A percentile compares a stretch with the other conserved stretches of the same genome.
Evolutionary conservation across 1,284 basidiomycete genomes (phyloP).

Genomic region (Cryptococcus sp.): DNA sequence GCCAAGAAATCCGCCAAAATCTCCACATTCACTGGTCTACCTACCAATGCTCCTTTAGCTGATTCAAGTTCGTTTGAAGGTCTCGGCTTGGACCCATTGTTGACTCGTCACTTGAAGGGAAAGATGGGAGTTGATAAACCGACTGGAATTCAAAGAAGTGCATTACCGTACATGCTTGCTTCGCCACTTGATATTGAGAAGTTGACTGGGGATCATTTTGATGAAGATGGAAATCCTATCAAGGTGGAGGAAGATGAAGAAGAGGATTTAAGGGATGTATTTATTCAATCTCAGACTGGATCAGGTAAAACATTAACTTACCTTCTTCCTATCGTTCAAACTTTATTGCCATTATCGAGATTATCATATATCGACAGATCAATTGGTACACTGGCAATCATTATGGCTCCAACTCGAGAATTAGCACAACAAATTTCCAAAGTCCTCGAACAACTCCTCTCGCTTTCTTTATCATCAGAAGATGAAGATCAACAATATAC

Average conservation of each 20-base stretch:
- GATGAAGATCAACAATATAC: slow-evolving; percentile 54
- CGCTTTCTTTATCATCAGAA: slow-evolving; percentile 59
- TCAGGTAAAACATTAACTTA: slow-evolving; percentile 96
- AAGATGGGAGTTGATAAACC: slow-evolving; percentile 84
- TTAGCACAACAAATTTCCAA: slow-evolving; percentile 88
- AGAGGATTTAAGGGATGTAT: slow-evolving; percentile 65
- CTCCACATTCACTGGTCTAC: slow-evolving; percentile 46
- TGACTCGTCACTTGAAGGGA: slow-evolving; percentile 69
- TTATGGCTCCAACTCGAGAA: slow-evolving; percentile 92
- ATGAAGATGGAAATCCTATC: slow-evolving; percentile 3
- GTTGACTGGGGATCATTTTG: slow-evolving; percentile 15
- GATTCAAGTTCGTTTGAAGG: slow-evolving; percentile 70
- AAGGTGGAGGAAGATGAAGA: neutral
- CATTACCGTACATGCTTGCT: slow-evolving; percentile 67
- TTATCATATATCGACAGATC: slow-evolving; percentile 81
- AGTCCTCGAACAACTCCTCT: slow-evolving; percentile 62
- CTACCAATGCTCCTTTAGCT: slow-evolving; percentile 65
- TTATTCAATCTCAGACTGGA: slow-evolving; percentile 96
- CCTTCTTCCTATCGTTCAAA: slow-evolving; percentile 91
- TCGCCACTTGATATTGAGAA: slow-evolving; percentile 34
- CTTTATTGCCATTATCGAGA: slow-evolving; percentile 79
- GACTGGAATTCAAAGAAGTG: slow-evolving; percentile 83
- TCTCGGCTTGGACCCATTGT: slow-evolving; percentile 73
- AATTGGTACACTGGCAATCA: slow-evolving; percentile 87
- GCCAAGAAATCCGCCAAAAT: slow-evolving; percentile 7